Conservation (phyloP, 1,284 basidiomycete species). For the Malassezia brasiliensis region DNA sequence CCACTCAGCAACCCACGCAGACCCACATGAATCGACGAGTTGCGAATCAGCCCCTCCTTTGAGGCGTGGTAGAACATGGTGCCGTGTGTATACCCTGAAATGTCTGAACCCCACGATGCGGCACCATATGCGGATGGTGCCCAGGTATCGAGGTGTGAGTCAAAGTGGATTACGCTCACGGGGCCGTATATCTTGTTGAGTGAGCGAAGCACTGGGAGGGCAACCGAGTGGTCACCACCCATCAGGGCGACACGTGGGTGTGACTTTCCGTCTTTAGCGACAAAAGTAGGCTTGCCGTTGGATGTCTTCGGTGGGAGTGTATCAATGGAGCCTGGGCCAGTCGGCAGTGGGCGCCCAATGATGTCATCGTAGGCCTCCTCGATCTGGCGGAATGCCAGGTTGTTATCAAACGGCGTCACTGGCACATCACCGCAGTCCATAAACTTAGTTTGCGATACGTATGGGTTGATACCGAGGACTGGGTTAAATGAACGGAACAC, state of each 20-base stretch:
- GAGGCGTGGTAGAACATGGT: conserved; percentile 41
- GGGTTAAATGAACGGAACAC: conserved; percentile 18
- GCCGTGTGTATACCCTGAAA: not conserved
- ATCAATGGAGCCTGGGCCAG: conserved; percentile 18
- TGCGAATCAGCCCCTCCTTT: conserved; percentile 49
- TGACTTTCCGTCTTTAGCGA: conserved; percentile 23
- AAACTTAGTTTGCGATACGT: conserved; percentile 21
- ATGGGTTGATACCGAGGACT: conserved; percentile 18
- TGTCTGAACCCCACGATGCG: conserved; percentile 16
- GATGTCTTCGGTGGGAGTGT: conserved; percentile 11
- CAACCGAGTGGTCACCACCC: conserved; percentile 51
- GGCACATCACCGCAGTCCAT: conserved; percentile 32
- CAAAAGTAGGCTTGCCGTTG: not conserved
- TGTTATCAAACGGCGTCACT: conserved; percentile 21
- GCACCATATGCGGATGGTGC: not conserved
- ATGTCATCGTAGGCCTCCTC: conserved; percentile 17
- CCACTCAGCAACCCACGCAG: conserved; percentile 49
- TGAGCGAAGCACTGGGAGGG: conserved; percentile 51
- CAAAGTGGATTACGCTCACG: conserved; percentile 50
- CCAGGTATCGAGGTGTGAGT: conserved; percentile 52
- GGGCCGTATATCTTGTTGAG: conserved; percentile 49
- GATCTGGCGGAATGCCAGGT: conserved; percentile 19
- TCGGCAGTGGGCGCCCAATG: conserved; percentile 8
- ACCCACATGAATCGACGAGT: conserved; percentile 73
- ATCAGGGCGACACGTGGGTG: conserved; percentile 50